Evolutionary conservation across 2,329 filamentous ascomycete genomes (phyloP).

Genomic region (Diaporthe destruens): DNA sequence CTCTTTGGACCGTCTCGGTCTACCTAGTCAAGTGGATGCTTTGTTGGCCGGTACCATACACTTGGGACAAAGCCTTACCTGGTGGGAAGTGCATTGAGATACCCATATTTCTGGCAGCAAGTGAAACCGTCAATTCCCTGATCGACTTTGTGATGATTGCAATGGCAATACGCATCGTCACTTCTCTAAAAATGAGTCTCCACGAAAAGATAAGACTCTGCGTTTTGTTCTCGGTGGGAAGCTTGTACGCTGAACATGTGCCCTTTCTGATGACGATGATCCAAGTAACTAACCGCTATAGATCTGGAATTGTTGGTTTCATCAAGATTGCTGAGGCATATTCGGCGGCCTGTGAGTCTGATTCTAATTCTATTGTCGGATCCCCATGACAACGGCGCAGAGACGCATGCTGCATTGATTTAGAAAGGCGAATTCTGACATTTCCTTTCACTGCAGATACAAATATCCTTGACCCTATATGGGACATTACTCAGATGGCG

Average conservation of each 20-base stretch:
- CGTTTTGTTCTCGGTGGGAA: background rate
- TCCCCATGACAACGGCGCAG: too few species aligned
- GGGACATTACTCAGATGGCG: too few species aligned
- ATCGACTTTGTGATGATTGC: background rate
- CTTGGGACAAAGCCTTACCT: background rate
- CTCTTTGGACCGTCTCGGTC: background rate
- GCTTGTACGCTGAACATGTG: too few species aligned
- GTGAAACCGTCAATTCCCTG: background rate
- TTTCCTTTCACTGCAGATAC: too few species aligned
- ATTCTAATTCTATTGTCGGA: too few species aligned
- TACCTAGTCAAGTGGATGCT: slow-evolving; percentile 4
- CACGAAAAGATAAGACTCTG: background rate
- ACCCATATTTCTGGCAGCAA: background rate
- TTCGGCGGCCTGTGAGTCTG: background rate
- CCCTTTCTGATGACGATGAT: too few species aligned
- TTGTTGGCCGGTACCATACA: background rate
- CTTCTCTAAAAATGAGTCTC: background rate
- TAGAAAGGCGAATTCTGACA: too few species aligned
- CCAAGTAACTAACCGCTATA: too few species aligned
- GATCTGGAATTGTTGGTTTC: background rate
- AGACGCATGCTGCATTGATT: too few species aligned
- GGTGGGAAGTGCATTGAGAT: background rate
- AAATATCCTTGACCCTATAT: too few species aligned
- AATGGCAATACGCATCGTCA: background rate
- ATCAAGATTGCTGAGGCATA: background rate